phyloP scores from a whole-genome alignment of 306 rosid species.

The Benincasa hispida region DNA sequence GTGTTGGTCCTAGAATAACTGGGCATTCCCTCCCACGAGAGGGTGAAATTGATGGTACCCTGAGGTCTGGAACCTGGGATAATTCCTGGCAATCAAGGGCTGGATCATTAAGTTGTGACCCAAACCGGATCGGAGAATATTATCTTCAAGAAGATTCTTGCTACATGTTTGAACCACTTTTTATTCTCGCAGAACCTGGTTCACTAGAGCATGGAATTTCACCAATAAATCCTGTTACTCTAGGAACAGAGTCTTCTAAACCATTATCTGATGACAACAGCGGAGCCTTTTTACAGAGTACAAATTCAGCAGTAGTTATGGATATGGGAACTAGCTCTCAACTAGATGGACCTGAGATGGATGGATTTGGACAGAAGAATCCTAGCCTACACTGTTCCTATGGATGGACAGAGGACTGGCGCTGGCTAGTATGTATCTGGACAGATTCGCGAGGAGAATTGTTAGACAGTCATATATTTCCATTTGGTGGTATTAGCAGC shows the following conservation, averaged over 20 bases:
- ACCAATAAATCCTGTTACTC: constrained; percentile 38
- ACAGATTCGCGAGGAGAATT: constrained; percentile 96
- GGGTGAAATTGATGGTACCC: constrained; percentile 92
- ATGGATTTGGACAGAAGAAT: constrained; percentile 41
- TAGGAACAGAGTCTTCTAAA: constrained; percentile 59
- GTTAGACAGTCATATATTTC: constrained; percentile 81
- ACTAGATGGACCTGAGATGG: constrained; percentile 60
- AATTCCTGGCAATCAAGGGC: constrained; percentile 86
- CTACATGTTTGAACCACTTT: constrained; percentile 96
- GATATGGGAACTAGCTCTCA: constrained; percentile 61
- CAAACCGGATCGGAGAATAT: constrained; percentile 64
- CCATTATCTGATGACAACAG: constrained; percentile 62
- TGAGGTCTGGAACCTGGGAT: constrained; percentile 82
- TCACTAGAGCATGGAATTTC: constrained; percentile 74
- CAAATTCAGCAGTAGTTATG: constrained; percentile 41
- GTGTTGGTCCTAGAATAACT: constrained; percentile 70
- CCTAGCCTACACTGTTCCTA: constrained; percentile 98
- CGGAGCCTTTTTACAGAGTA: constrained; percentile 46
- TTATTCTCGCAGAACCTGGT: constrained; percentile 92
- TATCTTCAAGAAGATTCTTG: constrained; percentile 58
- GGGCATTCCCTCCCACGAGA: constrained; percentile 90
- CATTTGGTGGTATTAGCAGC: constrained; percentile 98
- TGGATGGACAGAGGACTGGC: constrained; percentile 99
- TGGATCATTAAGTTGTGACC: constrained; percentile 64
- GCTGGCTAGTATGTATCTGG: constrained; percentile 97